A percentile compares a stretch with the other conserved stretches of the same genome.
phyloP scores from a whole-genome alignment of 371 early-diverging fungal species.

The Rhizopus arrhizus region DNA sequence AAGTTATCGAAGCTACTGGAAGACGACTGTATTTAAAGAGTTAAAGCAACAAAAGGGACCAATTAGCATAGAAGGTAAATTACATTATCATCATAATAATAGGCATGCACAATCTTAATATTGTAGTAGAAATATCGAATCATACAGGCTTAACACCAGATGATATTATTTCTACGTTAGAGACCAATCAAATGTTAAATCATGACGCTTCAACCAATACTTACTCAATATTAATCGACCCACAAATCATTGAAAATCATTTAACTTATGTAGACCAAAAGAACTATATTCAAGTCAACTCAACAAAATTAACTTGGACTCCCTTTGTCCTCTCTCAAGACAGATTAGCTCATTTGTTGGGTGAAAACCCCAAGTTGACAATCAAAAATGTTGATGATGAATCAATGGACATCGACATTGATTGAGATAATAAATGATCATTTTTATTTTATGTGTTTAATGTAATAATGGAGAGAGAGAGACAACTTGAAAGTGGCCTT shows the following conservation, averaged over 20 bases:
- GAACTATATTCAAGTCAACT: conserved; percentile 50
- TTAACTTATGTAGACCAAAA: conserved; percentile 45
- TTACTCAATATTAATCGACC: conserved; percentile 38
- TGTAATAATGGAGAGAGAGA: no score
- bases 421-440: not conserved
- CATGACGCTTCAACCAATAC: conserved; percentile 12
- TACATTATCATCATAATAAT: not conserved
- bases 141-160: conserved; percentile 70
- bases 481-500: no score
- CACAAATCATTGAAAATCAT: conserved; percentile 42
- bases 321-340: conserved; percentile 61
- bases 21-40: conserved; percentile 39
- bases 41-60: conserved; percentile 35
- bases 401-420: conserved; percentile 1
- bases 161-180: conserved; percentile 74
- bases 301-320: conserved; percentile 65
- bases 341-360: conserved; percentile 33
- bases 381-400: conserved; percentile 14
- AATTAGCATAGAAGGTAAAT: conserved; percentile 50
- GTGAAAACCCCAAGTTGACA: conserved; percentile 24
- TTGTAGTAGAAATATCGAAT: conserved; percentile 52
- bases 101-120: not conserved
- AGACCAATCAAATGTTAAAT: conserved; percentile 58
- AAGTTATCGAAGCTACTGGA: conserved; percentile 92
- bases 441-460: not conserved